Percentiles rank a stretch among this genome's conserved stretches.
Conservation (phyloP, 495 filamentous ascomycete species). For the Lasiosphaeria miniovina region DNA sequence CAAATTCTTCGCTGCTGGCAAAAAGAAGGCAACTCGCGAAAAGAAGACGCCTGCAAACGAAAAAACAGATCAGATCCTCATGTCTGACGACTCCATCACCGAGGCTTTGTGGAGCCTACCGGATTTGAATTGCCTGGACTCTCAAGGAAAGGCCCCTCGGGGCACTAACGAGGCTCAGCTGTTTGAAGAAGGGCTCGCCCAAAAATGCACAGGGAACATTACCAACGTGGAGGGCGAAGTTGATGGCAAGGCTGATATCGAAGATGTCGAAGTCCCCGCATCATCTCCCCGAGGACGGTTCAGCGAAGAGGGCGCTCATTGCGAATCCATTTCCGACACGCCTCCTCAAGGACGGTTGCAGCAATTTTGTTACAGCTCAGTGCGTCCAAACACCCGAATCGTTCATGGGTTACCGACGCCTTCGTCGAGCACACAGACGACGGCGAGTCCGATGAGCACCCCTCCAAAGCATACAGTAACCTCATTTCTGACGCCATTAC, state of each 20-base stretch:
- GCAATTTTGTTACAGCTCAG: conserved; percentile 26
- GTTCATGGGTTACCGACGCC: conserved; percentile 33
- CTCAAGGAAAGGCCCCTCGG: conserved; percentile 6
- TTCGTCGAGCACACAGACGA: conserved; percentile 28
- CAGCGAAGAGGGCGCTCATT: not conserved
- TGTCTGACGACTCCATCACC: conserved; percentile 48
- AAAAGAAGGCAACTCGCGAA: not conserved
- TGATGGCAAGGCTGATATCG: not conserved
- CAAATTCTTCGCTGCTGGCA: conserved; percentile 38
- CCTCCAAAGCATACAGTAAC: conserved; percentile 21
- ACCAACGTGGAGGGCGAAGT: no score
- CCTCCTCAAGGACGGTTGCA: conserved; percentile 16
- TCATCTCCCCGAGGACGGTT: conserved; percentile 21
- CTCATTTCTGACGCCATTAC: conserved; percentile 41
- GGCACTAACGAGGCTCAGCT: conserved; percentile 7
- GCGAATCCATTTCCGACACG: conserved; percentile 11
- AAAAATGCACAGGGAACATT: not conserved
- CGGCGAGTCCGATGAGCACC: conserved; percentile 10
- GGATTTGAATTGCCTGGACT: conserved; percentile 30
- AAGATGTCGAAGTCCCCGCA: conserved; percentile 29
- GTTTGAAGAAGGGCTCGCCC: conserved; percentile 21
- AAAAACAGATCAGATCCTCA: conserved; percentile 29
- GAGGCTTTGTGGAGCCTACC: conserved; percentile 43
- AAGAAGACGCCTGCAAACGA: conserved; percentile 18
- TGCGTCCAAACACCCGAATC: conserved; percentile 19